Evolutionary conservation across 257 asterid genomes (phyloP).

Genomic region (Voacanga thouarsii): DNA sequence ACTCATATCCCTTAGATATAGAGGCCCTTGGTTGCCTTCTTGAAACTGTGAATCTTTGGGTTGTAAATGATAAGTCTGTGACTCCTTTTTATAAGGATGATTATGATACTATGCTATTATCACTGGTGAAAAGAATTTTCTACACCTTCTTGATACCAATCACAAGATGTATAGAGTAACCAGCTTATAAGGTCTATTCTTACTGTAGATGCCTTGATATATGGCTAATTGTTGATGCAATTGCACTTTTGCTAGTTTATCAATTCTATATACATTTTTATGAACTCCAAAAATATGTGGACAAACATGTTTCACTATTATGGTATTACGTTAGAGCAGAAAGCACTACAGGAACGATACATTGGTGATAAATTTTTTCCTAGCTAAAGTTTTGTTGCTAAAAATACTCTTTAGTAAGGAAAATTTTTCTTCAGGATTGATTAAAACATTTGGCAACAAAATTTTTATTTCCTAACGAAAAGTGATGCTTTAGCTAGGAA

Average conservation of each 20-base stretch:
- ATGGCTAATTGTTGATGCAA: not conserved
- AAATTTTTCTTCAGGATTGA: no score
- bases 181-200: conserved; percentile 49
- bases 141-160: conserved; percentile 75
- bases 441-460: no score
- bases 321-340: not conserved
- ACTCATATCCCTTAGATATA: conserved; percentile 57
- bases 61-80: conserved; percentile 58
- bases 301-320: not conserved
- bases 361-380: no score
- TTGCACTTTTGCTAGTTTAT: not conserved
- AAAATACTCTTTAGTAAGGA: no score
- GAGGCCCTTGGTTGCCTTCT: conserved; percentile 72
- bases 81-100: conserved; percentile 82
- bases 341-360: no score
- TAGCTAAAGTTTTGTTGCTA: no score
- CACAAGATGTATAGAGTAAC: conserved; percentile 81
- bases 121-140: conserved; percentile 69
- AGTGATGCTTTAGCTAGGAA: no score
- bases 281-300: not conserved
- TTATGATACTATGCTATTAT: conserved; percentile 80
- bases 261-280: not conserved
- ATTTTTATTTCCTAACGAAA: no score
- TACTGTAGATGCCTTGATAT: no score
- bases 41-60: conserved; percentile 87